Evolutionary conservation across 306 rosid species (phyloP), one percentile per base, ranked within the genome.

Genomic region (Cucurbita pepo): DNA sequence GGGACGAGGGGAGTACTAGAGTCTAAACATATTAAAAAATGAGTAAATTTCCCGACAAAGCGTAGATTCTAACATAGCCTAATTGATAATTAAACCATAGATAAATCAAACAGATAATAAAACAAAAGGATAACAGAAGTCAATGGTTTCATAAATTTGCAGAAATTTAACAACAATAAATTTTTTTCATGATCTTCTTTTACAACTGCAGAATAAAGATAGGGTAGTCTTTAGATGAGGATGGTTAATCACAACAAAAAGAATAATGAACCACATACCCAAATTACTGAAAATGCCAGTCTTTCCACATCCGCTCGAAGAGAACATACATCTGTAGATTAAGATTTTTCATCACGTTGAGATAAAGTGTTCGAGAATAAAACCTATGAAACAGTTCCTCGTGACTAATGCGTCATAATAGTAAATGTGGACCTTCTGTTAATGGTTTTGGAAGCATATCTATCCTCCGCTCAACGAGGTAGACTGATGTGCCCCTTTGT

Each of bases 391-490:
- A 63, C 18, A 34, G 43, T 11, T 21, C 40, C 54, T 74, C 47
- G 7, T 74, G 34, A 74, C 22, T 2, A 71, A 30, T 21, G 66
- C 18, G 73, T 34, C 45, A 57, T 40, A 45, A 13, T 13, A 56
- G 37, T 45, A 47, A 56, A 38, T 55, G 59, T 37, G 34, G 69
- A 94, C 99, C 99, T 82, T 94, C 99, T 3, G 99, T 94, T 48
- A 94, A 85, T 83, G 97, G 92, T 78, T 94, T 94, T 0, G 99
- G 99, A 84, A 94, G 99, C 99, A 94, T 94, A 82, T 91, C 99
- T 82, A 91, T 94, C 56, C 99, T 83, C 65, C 97, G 85, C 80
- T 94, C 99, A 71, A 94, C 99, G 78, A 94, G 97, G 80, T 94
- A 94, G 64, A 88, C 92, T 47, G 99, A 94, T 77, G 99, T 94